Conservation (phyloP, 352 stramenopile species). For the Phytopythium helicoides region DNA sequence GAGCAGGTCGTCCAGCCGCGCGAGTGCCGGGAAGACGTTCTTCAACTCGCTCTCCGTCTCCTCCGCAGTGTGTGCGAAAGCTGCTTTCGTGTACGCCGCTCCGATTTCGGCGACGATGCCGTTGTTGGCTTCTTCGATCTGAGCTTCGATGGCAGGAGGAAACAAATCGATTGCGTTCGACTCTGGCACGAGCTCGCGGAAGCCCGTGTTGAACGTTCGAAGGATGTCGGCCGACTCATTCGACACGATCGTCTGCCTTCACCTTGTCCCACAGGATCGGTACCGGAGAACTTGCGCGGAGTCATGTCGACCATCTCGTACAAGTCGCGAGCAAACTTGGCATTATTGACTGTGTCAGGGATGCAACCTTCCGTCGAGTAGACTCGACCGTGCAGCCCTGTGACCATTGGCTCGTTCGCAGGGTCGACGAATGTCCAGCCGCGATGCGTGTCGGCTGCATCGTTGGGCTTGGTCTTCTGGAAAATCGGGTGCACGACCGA, state of each 20-base stretch:
- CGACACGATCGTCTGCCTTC: constrained; percentile 62
- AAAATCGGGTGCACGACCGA: constrained; percentile 63
- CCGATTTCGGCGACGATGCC: constrained; percentile 54
- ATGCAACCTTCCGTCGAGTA: constrained; percentile 22
- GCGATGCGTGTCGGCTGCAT: constrained; percentile 18
- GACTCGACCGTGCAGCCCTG: constrained; percentile 9
- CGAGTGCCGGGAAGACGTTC: constrained; percentile 17
- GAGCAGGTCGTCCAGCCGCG: constrained; percentile 18
- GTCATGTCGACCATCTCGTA: constrained; percentile 28
- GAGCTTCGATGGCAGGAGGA: constrained; percentile 33
- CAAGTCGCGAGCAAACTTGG: constrained; percentile 26
- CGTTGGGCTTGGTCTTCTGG: constrained; percentile 25
- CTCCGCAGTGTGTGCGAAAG: constrained; percentile 54
- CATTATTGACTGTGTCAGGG: constrained; percentile 18
- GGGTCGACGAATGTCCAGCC: constrained; percentile 19
- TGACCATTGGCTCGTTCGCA: not conserved
- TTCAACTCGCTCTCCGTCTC: constrained; percentile 51
- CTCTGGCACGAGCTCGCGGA: constrained; percentile 28
- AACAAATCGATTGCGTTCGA: constrained; percentile 36
- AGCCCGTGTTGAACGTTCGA: constrained; percentile 48
- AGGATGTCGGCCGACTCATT: constrained; percentile 80
- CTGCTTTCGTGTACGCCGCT: constrained; percentile 46
- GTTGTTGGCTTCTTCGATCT: constrained; percentile 66
- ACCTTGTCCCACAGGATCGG: constrained; percentile 77
- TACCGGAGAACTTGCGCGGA: constrained; percentile 30